Evolutionary conservation across 192 early-diverging fungal genomes (phyloP).

Genomic region (Mortierella antarctica): DNA sequence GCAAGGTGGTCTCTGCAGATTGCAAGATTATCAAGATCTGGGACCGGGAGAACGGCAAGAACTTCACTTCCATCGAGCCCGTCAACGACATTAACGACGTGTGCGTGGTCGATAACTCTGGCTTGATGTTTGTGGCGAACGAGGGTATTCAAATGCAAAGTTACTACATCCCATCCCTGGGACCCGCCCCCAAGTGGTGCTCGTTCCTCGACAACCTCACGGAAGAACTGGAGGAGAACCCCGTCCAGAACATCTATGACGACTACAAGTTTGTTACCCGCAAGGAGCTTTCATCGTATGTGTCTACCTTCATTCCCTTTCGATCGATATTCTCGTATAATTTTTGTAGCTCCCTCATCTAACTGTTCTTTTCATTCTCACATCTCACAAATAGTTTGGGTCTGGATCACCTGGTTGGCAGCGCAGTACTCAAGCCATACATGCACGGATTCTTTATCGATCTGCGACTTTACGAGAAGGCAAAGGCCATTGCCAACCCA

Average conservation of each 20-base stretch:
- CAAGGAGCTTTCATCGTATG: constrained; percentile 78
- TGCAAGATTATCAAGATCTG: constrained; percentile 94
- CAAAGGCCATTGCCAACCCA: constrained; percentile 94
- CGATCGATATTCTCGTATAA: neutral
- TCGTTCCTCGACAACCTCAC: constrained; percentile 97
- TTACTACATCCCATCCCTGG: constrained; percentile 93
- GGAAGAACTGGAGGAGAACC: constrained; percentile 92
- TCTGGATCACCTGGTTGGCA: constrained; percentile 92
- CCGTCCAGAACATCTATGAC: constrained; percentile 88
- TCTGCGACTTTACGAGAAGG: constrained; percentile 94
- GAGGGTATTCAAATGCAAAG: constrained; percentile 94
- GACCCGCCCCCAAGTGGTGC: constrained; percentile 93
- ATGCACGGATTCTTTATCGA: constrained; percentile 99
- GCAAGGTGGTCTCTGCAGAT: constrained; percentile 90
- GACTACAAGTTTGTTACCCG: constrained; percentile 98
- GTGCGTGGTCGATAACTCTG: constrained; percentile 81
- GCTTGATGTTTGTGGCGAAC: constrained; percentile 90
- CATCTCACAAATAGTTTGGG: constrained; percentile 68
- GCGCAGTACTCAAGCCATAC: constrained; percentile 92
- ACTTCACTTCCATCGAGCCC: constrained; percentile 94
- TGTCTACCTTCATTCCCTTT: neutral
- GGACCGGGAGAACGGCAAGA: constrained; percentile 84
- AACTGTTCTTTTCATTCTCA: neutral
- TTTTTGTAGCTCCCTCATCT: neutral
- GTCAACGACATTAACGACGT: constrained; percentile 94